These are phyloP conservation scores for Wickerhamomyces rabaulensis DNA, from an alignment of 805 yeast species.

Conservation along the genomic window DNA sequence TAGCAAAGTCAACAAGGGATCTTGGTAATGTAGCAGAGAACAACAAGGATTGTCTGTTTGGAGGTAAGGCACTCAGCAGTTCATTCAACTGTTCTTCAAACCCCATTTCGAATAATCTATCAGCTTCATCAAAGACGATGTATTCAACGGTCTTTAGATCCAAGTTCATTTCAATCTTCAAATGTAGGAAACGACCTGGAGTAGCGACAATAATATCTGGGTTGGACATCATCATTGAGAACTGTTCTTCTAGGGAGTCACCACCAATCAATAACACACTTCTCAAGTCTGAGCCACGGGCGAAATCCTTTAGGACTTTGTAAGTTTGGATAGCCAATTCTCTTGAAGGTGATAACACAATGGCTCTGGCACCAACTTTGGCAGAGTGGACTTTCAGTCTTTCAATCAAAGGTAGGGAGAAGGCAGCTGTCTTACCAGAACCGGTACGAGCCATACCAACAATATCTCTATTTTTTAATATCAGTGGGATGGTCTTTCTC, in stretches of 20 bases:
- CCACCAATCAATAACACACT: slow-evolving; percentile 89
- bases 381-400: slow-evolving; percentile 79
- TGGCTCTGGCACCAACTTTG: slow-evolving; percentile 82
- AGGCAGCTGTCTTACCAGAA: slow-evolving; percentile 98
- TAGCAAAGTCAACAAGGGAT: slow-evolving; percentile 91
- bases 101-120: slow-evolving; percentile 93
- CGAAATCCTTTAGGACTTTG: slow-evolving; percentile 83
- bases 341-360: slow-evolving; percentile 90
- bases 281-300: slow-evolving; percentile 78
- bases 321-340: slow-evolving; percentile 93
- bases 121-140: slow-evolving; percentile 96
- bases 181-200: slow-evolving; percentile 95
- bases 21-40: slow-evolving; percentile 95
- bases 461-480: slow-evolving; percentile 83
- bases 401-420: slow-evolving; percentile 85
- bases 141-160: slow-evolving; percentile 82
- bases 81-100: slow-evolving; percentile 92
- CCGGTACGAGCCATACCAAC: slow-evolving; percentile 99
- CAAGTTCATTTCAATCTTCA: slow-evolving; percentile 91
- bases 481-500: slow-evolving; percentile 88
- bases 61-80: slow-evolving; percentile 75
- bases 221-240: slow-evolving; percentile 83
- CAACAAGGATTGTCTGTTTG: slow-evolving; percentile 78
- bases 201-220: slow-evolving; percentile 96
- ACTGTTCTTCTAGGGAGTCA: slow-evolving; percentile 96